phyloP scores from a whole-genome alignment of 1,284 basidiomycete genomes.

The Trametes polyzona region DNA sequence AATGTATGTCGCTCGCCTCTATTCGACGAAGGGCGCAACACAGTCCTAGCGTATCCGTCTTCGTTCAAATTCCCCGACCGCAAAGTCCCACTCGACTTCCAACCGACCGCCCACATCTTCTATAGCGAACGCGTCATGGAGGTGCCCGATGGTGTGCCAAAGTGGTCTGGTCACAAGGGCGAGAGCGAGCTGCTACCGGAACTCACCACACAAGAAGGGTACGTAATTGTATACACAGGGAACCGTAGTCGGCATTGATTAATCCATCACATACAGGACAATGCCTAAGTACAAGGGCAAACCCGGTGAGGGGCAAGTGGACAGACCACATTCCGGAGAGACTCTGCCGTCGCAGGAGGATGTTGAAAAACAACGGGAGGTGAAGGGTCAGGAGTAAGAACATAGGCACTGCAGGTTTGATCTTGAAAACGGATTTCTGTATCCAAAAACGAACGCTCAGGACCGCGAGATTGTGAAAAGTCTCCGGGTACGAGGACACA shows the following conservation, averaged over 20 bases:
- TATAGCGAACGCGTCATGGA: conserved; percentile 39
- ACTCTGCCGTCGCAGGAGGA: not conserved
- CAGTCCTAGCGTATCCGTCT: conserved; percentile 39
- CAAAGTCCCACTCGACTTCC: conserved; percentile 36
- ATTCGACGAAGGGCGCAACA: conserved; percentile 41
- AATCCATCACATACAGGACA: conserved; percentile 11
- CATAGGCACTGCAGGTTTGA: no score
- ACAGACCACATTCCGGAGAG: not conserved
- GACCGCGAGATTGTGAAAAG: no score
- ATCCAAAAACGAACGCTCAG: no score
- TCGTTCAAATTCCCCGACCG: conserved; percentile 35
- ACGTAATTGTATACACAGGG: not conserved
- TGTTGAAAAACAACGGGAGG: not conserved
- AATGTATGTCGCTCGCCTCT: conserved; percentile 38
- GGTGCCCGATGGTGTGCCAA: conserved; percentile 37
- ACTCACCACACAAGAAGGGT: conserved; percentile 30
- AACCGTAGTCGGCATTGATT: not conserved
- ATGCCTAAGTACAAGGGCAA: conserved; percentile 34
- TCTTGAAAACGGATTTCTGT: no score
- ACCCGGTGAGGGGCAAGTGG: not conserved
- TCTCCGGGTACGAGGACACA: no score
- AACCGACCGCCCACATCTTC: conserved; percentile 39
- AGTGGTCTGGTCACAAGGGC: conserved; percentile 39
- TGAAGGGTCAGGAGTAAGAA: not conserved
- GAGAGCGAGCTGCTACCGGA: conserved; percentile 35